Evolutionary conservation across 1,139 yeast genomes (phyloP).

Genomic region (Hyphopichia pseudoburtonii): DNA sequence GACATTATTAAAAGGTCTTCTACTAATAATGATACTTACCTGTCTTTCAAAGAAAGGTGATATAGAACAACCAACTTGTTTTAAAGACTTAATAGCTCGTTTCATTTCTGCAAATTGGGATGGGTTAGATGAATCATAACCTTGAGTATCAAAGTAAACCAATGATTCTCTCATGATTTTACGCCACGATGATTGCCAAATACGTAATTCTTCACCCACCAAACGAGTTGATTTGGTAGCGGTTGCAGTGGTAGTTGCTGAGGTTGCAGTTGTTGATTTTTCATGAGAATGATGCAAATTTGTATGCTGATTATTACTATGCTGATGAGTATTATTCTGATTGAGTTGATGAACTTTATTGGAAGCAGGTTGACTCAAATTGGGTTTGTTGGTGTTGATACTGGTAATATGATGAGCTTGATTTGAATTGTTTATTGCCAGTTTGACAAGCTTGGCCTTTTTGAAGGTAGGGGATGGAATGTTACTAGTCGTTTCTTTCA

Average conservation of each 20-base stretch:
- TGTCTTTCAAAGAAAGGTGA: conserved; percentile 74
- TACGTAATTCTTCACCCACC: conserved; percentile 53
- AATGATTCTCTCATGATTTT: conserved; percentile 70
- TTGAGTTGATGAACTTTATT: neutral
- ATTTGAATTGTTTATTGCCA: neutral
- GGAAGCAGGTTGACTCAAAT: conserved; percentile 1
- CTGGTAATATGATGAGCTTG: neutral
- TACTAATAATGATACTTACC: conserved; percentile 83
- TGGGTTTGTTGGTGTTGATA: conserved; percentile 8
- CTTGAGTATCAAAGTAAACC: conserved; percentile 79
- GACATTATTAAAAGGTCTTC: conserved; percentile 32
- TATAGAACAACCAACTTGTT: conserved; percentile 61
- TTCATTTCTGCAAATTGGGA: conserved; percentile 49
- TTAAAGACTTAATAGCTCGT: conserved; percentile 54
- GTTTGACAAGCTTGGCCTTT: conserved; percentile 23
- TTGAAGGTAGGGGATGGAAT: conserved; percentile 41
- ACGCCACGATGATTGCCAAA: conserved; percentile 86
- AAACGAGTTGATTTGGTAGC: conserved; percentile 23
- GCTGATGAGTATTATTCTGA: neutral
- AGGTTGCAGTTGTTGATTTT: conserved; percentile 6
- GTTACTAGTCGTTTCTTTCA: conserved; percentile 44
- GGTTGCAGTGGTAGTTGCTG: conserved; percentile 5
- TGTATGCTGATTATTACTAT: conserved; percentile 3
- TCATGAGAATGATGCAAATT: conserved; percentile 5
- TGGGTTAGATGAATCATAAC: conserved; percentile 45